These are phyloP conservation scores for Oryza meridionalis DNA, from an alignment of 176 grass and related monocot genomes.

Conservation along the genomic window DNA sequence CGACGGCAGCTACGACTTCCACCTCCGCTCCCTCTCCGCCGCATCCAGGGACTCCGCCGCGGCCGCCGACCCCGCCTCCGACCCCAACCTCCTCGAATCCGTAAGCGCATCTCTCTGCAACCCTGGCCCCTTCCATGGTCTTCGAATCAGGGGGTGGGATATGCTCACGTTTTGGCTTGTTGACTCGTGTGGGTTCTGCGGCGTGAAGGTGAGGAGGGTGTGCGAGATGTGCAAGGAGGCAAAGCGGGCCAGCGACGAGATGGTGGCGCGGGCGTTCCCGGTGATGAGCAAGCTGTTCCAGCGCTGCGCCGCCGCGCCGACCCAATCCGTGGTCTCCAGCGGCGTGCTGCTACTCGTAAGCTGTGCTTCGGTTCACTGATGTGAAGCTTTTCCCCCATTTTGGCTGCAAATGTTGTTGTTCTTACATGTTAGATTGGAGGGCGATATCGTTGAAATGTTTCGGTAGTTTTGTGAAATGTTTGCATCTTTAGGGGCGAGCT, in stretches of 20 bases:
- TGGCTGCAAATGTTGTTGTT: neutral
- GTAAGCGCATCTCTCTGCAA: constrained; percentile 44
- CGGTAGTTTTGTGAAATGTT: neutral
- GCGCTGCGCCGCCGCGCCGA: constrained; percentile 64
- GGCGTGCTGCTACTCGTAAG: constrained; percentile 77
- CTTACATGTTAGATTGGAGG: neutral
- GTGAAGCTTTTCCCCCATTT: neutral
- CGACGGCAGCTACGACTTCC: constrained; percentile 80
- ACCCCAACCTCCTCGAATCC: constrained; percentile 83
- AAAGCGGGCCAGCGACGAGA: constrained; percentile 61
- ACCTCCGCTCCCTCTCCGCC: constrained; percentile 88
- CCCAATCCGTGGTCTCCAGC: constrained; percentile 73
- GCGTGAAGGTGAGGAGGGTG: constrained; percentile 69
- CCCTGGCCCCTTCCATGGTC: neutral
- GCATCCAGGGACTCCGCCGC: constrained; percentile 76
- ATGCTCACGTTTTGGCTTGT: neutral
- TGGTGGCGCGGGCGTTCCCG: constrained; percentile 80
- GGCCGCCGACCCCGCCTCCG: constrained; percentile 64
- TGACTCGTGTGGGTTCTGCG: neutral
- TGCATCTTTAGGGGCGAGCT: neutral
- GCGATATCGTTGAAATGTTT: neutral
- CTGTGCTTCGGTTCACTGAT: neutral
- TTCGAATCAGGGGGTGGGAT: neutral
- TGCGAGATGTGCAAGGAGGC: constrained; percentile 68
- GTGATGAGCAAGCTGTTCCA: constrained; percentile 96